A percentile compares a stretch with the other conserved stretches of the same genome.
These are phyloP conservation scores for Eucalyptus viminalis DNA, from an alignment of 345 rosid species.

Conservation along the genomic window DNA sequence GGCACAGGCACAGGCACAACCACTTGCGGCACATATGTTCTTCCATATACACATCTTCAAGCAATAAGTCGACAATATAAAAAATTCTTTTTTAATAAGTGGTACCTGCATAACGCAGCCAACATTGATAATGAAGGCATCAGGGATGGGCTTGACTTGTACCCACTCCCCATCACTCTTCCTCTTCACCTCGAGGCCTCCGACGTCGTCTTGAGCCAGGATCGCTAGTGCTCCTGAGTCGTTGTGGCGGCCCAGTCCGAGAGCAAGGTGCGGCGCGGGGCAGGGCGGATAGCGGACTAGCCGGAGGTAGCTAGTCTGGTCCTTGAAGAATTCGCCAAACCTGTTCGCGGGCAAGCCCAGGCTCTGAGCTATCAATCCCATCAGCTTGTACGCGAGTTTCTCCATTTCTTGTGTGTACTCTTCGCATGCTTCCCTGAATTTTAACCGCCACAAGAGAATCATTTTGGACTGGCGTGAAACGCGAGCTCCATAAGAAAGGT, in stretches of 20 bases:
- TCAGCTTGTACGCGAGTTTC: slow-evolving; percentile 23
- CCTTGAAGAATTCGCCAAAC: slow-evolving; percentile 31
- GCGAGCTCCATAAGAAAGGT: neutral
- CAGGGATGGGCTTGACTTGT: slow-evolving; percentile 6
- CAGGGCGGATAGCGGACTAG: slow-evolving; percentile 21
- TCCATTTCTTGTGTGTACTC: slow-evolving; percentile 39
- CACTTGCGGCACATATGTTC: neutral
- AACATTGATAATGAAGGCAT: neutral
- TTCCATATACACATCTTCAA: neutral
- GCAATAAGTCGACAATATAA: neutral
- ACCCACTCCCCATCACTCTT: slow-evolving; percentile 26
- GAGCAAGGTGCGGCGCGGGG: slow-evolving; percentile 10
- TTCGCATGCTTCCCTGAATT: slow-evolving; percentile 27
- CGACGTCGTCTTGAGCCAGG: slow-evolving; percentile 17
- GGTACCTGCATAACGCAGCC: neutral
- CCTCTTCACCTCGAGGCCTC: slow-evolving; percentile 21
- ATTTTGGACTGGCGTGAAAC: neutral
- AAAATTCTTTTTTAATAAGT: neutral
- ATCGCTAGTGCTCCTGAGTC: slow-evolving; percentile 6
- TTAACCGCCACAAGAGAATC: neutral
- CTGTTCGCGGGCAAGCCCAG: slow-evolving; percentile 36
- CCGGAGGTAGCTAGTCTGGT: slow-evolving; percentile 28
- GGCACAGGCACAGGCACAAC: neutral
- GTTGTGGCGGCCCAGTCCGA: slow-evolving; percentile 23
- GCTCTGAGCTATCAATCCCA: slow-evolving; percentile 47